These are phyloP conservation scores for Rhizopogon rudus DNA, from an alignment of 768 basidiomycete species.

Conservation along the genomic window DNA sequence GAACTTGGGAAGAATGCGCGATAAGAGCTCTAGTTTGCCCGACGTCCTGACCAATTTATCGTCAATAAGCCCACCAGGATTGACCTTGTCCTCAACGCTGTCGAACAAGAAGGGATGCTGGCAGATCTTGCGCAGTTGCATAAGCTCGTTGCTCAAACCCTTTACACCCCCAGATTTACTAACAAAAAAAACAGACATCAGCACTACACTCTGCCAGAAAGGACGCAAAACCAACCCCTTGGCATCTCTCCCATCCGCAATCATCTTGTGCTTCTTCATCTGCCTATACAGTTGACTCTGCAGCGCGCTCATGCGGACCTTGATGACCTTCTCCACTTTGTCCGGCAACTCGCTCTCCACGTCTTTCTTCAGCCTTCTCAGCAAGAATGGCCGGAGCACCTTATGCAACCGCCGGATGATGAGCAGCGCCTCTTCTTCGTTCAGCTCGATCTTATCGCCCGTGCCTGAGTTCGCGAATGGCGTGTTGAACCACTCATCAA, in stretches of 20 bases:
- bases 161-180: conserved; percentile 79
- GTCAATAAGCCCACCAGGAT: conserved; percentile 75
- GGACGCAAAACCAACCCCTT: conserved; percentile 56
- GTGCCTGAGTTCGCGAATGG: conserved; percentile 99
- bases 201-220: background rate
- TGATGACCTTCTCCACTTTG: conserved; percentile 98
- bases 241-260: conserved; percentile 71
- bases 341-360: conserved; percentile 94
- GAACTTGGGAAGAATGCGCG: conserved; percentile 91
- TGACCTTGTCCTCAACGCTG: conserved; percentile 92
- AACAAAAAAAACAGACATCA: conserved; percentile 5
- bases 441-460: conserved; percentile 96
- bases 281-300: conserved; percentile 93
- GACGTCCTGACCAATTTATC: conserved; percentile 82
- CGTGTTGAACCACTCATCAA: conserved; percentile 99
- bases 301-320: conserved; percentile 89
- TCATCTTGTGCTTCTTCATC: conserved; percentile 99
- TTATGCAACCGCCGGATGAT: conserved; percentile 96
- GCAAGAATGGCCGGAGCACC: conserved; percentile 90
- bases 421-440: conserved; percentile 98
- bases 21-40: conserved; percentile 92
- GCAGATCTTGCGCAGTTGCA: conserved; percentile 97
- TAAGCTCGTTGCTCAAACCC: conserved; percentile 89
- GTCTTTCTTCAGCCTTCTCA: conserved; percentile 92
- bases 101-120: conserved; percentile 97